These are phyloP conservation scores for Phialophora tarda DNA, from an alignment of 2,329 filamentous ascomycete species.

Conservation along the genomic window DNA sequence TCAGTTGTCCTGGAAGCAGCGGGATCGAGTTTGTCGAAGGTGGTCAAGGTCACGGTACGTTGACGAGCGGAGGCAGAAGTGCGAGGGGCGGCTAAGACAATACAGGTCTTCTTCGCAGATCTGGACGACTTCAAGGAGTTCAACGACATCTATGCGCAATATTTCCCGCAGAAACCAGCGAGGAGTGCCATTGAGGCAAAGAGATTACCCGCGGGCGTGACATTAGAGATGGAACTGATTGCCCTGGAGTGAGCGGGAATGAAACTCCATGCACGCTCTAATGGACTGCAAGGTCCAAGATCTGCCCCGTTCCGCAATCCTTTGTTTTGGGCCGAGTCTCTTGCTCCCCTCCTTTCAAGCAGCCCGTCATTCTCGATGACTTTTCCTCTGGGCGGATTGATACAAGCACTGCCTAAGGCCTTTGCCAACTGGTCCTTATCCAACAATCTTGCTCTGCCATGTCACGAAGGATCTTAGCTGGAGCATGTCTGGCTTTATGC, in stretches of 20 bases:
- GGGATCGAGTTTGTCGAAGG: slow-evolving; percentile 63
- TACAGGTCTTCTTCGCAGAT: slow-evolving; percentile 64
- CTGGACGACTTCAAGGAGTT: slow-evolving; percentile 74
- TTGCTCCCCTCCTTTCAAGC: background rate
- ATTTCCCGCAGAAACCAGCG: slow-evolving; percentile 21
- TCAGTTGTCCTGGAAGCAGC: slow-evolving; percentile 64
- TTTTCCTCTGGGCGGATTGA: slow-evolving; percentile 5
- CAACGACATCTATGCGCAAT: slow-evolving; percentile 73
- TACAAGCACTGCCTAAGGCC: slow-evolving; percentile 16
- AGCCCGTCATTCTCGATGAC: slow-evolving; percentile 17
- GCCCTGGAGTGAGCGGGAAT: slow-evolving; percentile 17
- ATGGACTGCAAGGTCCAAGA: too few species aligned
- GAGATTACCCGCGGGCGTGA: slow-evolving; percentile 14
- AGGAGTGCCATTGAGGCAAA: slow-evolving; percentile 25
- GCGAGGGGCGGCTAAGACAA: background rate
- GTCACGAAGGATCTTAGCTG: too few species aligned
- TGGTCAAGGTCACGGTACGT: slow-evolving; percentile 64
- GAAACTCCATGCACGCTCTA: background rate
- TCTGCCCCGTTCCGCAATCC: background rate
- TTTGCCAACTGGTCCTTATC: slow-evolving; percentile 21
- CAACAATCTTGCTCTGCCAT: too few species aligned
- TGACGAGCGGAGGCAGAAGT: background rate
- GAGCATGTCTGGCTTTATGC: too few species aligned
- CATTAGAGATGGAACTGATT: slow-evolving; percentile 26
- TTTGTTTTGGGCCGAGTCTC: background rate